Conservation (phyloP, 768 basidiomycete genomes). For the Naganishia antarctica region DNA sequence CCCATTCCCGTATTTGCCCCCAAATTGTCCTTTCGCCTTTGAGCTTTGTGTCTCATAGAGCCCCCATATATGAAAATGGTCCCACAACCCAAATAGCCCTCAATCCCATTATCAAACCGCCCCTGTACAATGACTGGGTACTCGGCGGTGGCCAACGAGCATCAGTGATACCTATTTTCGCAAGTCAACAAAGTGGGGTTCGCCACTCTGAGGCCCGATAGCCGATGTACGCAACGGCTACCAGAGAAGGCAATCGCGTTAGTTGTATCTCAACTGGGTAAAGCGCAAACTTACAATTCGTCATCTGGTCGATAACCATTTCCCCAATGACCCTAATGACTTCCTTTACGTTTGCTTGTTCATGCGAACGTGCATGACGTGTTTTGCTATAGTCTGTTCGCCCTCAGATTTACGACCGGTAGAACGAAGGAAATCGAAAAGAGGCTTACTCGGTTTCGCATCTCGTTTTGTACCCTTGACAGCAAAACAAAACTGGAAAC, state of each 20-base stretch:
- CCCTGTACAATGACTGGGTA: too few species aligned
- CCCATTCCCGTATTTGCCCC: too few species aligned
- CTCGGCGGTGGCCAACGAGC: too few species aligned
- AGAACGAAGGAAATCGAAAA: background rate
- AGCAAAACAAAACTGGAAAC: constrained; percentile 95
- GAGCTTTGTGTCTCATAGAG: too few species aligned
- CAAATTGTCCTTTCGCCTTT: too few species aligned
- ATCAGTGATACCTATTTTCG: constrained; percentile 94
- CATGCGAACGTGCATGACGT: constrained; percentile 99
- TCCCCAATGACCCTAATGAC: constrained; percentile 75
- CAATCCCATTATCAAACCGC: too few species aligned
- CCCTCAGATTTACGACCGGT: background rate
- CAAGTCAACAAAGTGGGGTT: constrained; percentile 86
- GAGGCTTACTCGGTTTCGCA: constrained; percentile 70
- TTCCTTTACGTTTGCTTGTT: constrained; percentile 78
- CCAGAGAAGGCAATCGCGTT: too few species aligned
- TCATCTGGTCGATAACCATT: constrained; percentile 96
- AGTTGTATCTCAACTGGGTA: too few species aligned
- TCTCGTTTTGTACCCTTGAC: constrained; percentile 96
- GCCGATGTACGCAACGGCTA: constrained; percentile 92
- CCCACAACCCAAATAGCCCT: too few species aligned
- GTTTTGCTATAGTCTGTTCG: constrained; percentile 82
- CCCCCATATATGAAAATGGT: too few species aligned
- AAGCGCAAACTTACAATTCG: constrained; percentile 76
- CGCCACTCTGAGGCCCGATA: constrained; percentile 94